Evolutionary conservation across 1,284 basidiomycete genomes (phyloP).

Genomic region (Microbotryum saponariae): DNA sequence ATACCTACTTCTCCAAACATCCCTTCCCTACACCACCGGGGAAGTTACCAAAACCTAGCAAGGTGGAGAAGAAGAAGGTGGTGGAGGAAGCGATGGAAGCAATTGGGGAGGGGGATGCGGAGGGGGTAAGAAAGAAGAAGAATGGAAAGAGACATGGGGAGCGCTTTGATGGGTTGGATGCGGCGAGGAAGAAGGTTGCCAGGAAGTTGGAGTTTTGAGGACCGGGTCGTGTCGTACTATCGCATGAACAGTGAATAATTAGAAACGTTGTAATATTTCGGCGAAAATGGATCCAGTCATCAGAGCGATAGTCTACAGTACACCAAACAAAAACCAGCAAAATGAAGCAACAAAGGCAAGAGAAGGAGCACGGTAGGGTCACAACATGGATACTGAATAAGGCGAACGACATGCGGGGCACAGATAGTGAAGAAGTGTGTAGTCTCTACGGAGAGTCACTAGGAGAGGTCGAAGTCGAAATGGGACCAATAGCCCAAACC

Average conservation of each 20-base stretch:
- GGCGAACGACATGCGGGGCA: too few relatives aligned
- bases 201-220: conserved; percentile 26
- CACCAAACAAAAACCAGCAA: too few relatives aligned
- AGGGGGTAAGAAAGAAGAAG: conserved; percentile 9
- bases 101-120: conserved; percentile 4
- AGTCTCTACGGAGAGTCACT: too few relatives aligned
- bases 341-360: too few relatives aligned
- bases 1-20: conserved; percentile 67
- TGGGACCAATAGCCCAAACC: too few relatives aligned
- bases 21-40: conserved; percentile 74
- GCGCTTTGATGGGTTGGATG: neutral
- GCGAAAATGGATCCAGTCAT: too few relatives aligned
- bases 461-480: too few relatives aligned
- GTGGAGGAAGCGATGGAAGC: conserved; percentile 6
- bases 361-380: too few relatives aligned
- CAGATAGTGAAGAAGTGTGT: too few relatives aligned
- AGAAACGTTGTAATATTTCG: too few relatives aligned
- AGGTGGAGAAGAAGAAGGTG: conserved; percentile 40
- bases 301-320: too few relatives aligned
- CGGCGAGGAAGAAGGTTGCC: conserved; percentile 27
- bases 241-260: neutral
- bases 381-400: too few relatives aligned
- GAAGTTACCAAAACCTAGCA: conserved; percentile 67
- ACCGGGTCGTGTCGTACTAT: neutral
- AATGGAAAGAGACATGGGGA: neutral